These are phyloP conservation scores for Claviceps sorghi DNA, from an alignment of 2,329 filamentous ascomycete genomes.

Conservation along the genomic window DNA sequence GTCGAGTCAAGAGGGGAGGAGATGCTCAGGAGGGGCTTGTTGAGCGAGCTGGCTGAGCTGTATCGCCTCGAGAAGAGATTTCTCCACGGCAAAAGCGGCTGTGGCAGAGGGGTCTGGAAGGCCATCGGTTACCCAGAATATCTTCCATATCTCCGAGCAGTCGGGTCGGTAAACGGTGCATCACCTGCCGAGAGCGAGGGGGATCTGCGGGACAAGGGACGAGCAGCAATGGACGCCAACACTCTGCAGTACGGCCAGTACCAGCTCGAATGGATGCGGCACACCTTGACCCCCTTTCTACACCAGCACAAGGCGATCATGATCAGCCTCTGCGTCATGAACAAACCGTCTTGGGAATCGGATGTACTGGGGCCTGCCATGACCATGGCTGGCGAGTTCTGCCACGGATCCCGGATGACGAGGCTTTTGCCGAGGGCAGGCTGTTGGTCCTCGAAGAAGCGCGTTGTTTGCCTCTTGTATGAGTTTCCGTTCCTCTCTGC, in stretches of 20 bases:
- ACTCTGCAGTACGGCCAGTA: slow-evolving; percentile 1
- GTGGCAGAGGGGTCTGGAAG: not conserved
- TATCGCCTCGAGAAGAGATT: not conserved
- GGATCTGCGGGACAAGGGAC: not conserved
- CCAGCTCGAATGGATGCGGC: slow-evolving; percentile 1
- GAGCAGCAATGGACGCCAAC: not conserved
- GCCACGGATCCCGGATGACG: not conserved
- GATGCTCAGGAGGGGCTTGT: not conserved
- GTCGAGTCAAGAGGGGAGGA: not conserved
- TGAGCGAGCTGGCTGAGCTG: not conserved
- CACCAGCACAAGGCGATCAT: not conserved
- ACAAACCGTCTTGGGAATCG: not conserved
- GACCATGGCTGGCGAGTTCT: not conserved
- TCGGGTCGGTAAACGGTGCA: not conserved
- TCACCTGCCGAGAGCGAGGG: not conserved
- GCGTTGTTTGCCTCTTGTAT: slow-evolving; percentile 1
- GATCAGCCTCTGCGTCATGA: not conserved
- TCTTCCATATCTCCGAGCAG: not conserved
- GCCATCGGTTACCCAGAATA: not conserved
- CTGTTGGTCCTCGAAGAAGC: not conserved
- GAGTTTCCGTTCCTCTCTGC: not conserved
- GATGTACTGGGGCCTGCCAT: not conserved
- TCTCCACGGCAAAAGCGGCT: not conserved
- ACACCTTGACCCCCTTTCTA: not conserved
- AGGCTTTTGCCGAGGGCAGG: not conserved